Percentiles rank a stretch among this genome's conserved stretches.
Conservation (phyloP, 805 yeast genomes). For the Saturnispora besseyi region DNA sequence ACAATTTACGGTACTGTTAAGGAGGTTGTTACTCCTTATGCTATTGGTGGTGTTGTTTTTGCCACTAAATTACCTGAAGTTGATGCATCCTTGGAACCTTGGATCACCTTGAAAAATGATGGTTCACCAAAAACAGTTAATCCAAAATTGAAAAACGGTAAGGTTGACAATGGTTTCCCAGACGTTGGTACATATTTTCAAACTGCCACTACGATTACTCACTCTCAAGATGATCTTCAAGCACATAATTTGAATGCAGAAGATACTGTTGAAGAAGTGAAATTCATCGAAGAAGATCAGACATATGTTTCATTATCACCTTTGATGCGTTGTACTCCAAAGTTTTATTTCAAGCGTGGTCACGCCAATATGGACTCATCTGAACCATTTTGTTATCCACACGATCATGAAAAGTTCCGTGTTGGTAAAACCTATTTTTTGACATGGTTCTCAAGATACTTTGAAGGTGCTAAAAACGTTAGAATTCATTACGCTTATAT, state of each 20-base stretch:
- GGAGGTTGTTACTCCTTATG: slow-evolving; percentile 59
- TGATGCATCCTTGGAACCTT: slow-evolving; percentile 51
- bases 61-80: slow-evolving; percentile 61
- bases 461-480: slow-evolving; percentile 51
- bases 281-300: slow-evolving; percentile 56
- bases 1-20: slow-evolving; percentile 48
- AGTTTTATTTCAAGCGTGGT: slow-evolving; percentile 58
- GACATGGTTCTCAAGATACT: slow-evolving; percentile 72
- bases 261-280: slow-evolving; percentile 48
- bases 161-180: slow-evolving; percentile 56
- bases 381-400: slow-evolving; percentile 84
- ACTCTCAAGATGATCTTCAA: slow-evolving; percentile 51
- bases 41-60: slow-evolving; percentile 55
- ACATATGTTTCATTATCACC: slow-evolving; percentile 69
- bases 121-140: slow-evolving; percentile 74
- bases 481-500: slow-evolving; percentile 59
- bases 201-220: slow-evolving; percentile 50
- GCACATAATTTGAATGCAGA: slow-evolving; percentile 67
- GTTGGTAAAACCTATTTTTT: slow-evolving; percentile 61
- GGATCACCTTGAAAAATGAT: slow-evolving; percentile 70
- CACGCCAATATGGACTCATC: slow-evolving; percentile 42
- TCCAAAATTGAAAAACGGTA: slow-evolving; percentile 70
- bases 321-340: slow-evolving; percentile 77
- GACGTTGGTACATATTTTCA: slow-evolving; percentile 71
- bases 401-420: slow-evolving; percentile 47